These are phyloP conservation scores for Mycocentrospora acerina DNA, from an alignment of 2,329 filamentous ascomycete species.

Conservation along the genomic window DNA sequence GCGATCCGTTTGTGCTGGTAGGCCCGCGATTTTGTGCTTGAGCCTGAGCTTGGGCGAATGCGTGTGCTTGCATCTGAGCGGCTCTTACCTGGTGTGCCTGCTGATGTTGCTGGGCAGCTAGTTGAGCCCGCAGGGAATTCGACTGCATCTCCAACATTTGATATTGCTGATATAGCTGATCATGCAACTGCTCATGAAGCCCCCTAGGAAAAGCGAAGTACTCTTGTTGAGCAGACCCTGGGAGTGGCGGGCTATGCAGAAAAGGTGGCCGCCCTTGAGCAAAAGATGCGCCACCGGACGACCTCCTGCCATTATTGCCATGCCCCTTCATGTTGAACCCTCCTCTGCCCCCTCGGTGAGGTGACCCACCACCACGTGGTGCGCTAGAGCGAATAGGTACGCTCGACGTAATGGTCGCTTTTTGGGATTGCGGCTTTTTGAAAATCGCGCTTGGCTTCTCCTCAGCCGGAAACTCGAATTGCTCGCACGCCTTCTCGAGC, in stretches of 20 bases:
- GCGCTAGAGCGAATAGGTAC: conserved; percentile 52
- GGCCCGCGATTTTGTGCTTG: conserved; percentile 38
- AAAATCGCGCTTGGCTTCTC: conserved; percentile 62
- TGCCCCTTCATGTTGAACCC: conserved; percentile 53
- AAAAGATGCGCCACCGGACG: conserved; percentile 58
- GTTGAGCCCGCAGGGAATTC: conserved; percentile 38
- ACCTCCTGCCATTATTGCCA: conserved; percentile 49
- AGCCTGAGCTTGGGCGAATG: conserved; percentile 39
- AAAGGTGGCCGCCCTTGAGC: conserved; percentile 41
- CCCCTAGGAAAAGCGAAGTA: conserved; percentile 47
- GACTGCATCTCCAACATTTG: conserved; percentile 49
- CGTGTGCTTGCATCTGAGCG: conserved; percentile 40
- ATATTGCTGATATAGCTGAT: conserved; percentile 53
- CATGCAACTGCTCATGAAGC: conserved; percentile 48
- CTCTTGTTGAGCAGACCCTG: conserved; percentile 39
- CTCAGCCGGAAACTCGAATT: conserved; percentile 80
- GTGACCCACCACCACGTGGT: conserved; percentile 40
- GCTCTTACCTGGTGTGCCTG: conserved; percentile 43
- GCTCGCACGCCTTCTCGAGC: conserved; percentile 79
- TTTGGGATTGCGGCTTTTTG: conserved; percentile 54
- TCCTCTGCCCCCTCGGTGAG: conserved; percentile 49
- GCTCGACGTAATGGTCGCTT: conserved; percentile 56
- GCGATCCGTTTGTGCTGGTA: conserved; percentile 42
- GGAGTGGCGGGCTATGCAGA: conserved; percentile 47
- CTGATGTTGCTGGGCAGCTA: conserved; percentile 41